A percentile compares a stretch with the other conserved stretches of the same genome.
phyloP scores from a whole-genome alignment of 2,329 filamentous ascomycete genomes.

The Xylogone sp. region DNA sequence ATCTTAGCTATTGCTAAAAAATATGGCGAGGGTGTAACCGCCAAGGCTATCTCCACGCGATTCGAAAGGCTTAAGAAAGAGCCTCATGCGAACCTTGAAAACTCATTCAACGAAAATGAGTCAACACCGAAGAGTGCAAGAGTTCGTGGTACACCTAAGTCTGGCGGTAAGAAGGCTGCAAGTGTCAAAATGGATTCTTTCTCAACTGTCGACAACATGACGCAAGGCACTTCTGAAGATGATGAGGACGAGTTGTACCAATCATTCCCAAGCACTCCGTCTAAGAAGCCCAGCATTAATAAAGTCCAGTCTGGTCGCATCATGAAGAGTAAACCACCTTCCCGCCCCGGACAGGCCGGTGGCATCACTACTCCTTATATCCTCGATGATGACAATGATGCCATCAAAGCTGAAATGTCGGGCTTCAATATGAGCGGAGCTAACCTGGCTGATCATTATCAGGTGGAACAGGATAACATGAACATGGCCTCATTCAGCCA shows the following conservation, averaged over 20 bases:
- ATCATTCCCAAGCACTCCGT: neutral
- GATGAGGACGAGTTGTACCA: neutral
- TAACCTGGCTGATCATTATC: neutral
- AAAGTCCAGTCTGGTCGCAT: neutral
- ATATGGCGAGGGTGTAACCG: conserved; percentile 20
- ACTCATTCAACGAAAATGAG: conserved; percentile 11
- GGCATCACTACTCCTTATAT: neutral
- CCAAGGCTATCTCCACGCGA: conserved; percentile 24
- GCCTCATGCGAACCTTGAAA: conserved; percentile 15
- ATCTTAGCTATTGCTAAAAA: conserved; percentile 22
- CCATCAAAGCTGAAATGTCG: neutral
- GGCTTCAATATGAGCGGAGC: neutral
- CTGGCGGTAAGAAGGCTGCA: neutral
- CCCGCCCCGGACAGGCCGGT: neutral
- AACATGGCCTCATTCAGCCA: neutral
- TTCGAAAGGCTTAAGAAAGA: conserved; percentile 23
- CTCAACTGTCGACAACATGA: neutral
- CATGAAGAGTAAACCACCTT: neutral
- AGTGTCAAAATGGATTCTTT: neutral
- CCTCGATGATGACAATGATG: neutral
- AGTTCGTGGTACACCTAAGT: neutral
- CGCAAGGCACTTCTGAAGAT: neutral
- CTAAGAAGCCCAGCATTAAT: neutral
- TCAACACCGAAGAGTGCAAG: neutral
- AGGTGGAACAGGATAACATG: neutral